Conservation (phyloP, 495 filamentous ascomycete genomes). For the Aspergillus mulundensis region DNA sequence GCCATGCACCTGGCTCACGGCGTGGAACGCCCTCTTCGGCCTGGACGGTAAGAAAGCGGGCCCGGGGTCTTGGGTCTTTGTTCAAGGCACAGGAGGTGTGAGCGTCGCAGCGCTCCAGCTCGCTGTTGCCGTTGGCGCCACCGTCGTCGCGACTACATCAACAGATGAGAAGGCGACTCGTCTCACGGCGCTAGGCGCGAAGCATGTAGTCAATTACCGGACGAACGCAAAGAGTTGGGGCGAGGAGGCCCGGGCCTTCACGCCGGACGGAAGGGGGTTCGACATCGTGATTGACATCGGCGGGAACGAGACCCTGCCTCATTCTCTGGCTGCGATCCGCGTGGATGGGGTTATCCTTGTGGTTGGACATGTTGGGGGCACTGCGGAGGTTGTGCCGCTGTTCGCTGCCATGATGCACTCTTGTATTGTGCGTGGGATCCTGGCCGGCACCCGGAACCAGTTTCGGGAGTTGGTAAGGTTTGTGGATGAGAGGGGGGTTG, state of each 20-base stretch:
- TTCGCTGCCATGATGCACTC: conserved; percentile 38
- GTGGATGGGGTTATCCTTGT: conserved; percentile 42
- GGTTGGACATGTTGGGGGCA: conserved; percentile 35
- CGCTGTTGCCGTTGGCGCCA: conserved; percentile 67
- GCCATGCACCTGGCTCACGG: conserved; percentile 61
- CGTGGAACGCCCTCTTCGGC: conserved; percentile 71
- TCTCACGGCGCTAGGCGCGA: conserved; percentile 50
- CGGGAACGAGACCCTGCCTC: conserved; percentile 36
- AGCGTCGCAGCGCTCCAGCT: conserved; percentile 67
- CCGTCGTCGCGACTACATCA: conserved; percentile 67
- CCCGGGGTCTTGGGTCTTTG: conserved; percentile 59
- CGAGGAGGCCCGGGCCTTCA: conserved; percentile 50
- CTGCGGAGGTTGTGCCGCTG: conserved; percentile 30
- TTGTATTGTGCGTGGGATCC: conserved; percentile 22
- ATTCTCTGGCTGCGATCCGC: conserved; percentile 30
- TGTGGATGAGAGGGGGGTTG: conserved; percentile 52
- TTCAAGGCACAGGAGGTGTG: conserved; percentile 72
- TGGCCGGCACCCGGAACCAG: conserved; percentile 46
- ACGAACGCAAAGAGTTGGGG: conserved; percentile 57
- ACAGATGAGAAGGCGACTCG: conserved; percentile 53
- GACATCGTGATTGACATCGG: conserved; percentile 57
- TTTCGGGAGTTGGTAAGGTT: conserved; percentile 53
- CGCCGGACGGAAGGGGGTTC: conserved; percentile 47
- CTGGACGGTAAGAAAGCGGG: conserved; percentile 41
- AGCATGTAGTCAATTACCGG: conserved; percentile 56